Percentiles rank a stretch among this genome's conserved stretches.
These are phyloP conservation scores for Salinomyces thailandicus DNA, from an alignment of 2,329 filamentous ascomycete genomes.

Conservation along the genomic window DNA sequence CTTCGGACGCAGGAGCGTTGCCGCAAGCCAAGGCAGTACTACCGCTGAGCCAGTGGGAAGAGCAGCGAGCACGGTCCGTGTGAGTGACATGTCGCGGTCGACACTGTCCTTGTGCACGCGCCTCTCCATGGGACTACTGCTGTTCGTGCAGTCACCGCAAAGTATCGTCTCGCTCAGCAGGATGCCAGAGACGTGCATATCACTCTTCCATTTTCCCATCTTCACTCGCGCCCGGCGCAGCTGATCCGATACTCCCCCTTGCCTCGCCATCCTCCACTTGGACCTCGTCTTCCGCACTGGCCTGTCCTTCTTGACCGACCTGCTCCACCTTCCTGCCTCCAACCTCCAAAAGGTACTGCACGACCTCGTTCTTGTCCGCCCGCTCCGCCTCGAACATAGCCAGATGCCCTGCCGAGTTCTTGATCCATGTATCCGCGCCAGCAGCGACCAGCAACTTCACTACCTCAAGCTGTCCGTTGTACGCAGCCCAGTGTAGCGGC, in stretches of 20 bases:
- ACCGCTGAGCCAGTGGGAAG: too few relatives aligned
- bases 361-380: constrained; percentile 39
- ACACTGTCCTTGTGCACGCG: too few relatives aligned
- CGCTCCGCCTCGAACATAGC: constrained; percentile 42
- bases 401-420: constrained; percentile 73
- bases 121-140: too few relatives aligned
- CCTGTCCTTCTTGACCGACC: constrained; percentile 6
- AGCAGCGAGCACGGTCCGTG: too few relatives aligned
- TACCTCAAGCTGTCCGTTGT: constrained; percentile 74
- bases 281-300: constrained; percentile 6
- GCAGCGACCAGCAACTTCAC: constrained; percentile 67
- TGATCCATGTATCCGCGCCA: constrained; percentile 66
- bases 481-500: constrained; percentile 81
- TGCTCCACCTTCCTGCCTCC: constrained; percentile 32
- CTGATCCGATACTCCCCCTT: neutral
- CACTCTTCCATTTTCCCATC: constrained; percentile 2
- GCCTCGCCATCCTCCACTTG: constrained; percentile 3
- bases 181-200: too few relatives aligned
- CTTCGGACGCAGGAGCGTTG: too few relatives aligned
- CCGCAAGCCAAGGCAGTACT: too few relatives aligned
- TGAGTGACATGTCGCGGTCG: too few relatives aligned
- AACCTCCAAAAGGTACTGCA: constrained; percentile 38
- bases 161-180: too few relatives aligned
- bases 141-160: too few relatives aligned
- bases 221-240: neutral